Evolutionary conservation across 805 yeast species (phyloP), one percentile per base, ranked within the genome.

Genomic region (Zygosaccharomyces pseudorouxii): DNA sequence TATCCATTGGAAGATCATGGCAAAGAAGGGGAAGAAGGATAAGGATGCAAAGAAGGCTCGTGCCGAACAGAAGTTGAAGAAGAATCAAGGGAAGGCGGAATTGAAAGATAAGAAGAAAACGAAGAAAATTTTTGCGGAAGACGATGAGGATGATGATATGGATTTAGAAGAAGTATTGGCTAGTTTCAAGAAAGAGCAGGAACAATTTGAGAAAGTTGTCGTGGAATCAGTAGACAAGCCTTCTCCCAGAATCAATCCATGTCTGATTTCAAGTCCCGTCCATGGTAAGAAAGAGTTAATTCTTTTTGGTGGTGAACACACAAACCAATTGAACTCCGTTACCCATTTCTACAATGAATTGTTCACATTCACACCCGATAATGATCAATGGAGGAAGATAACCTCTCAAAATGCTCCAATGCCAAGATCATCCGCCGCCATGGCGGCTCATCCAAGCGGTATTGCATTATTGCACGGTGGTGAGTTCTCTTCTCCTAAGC

Each of bases 401-500:
- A 71, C 83, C 2, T 88, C 96, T 1, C 86, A 86, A 58, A 92
- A 92, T 62, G 68, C 95, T 0, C 99, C 99, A 12, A 78, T 90
- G 63, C 96, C 97, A 1, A 73, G 99, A 53, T 86, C 96, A 0
- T 89, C 97, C 0, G 97, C 95, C 57, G 86, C 96, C 1, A 86
- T 90, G 88, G 83, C 90, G 53, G 84, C 87, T 0, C 98, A 92
- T 67, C 96, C 97, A 1, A 80, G 89, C 2, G 98, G 98, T 9
- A 72, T 90, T 2, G 77, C 88, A 23, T 65, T 92, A 51, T 69
- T 92, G 73, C 93, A 89, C 70, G 99, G 98, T 43, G 99, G 99
- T 59, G 99, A 92, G 68, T 92, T 93, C 59, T 87, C 97, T 1
- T 86, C 96, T 12, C 98, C 98, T 3, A 92, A 92, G 59, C 99